Percentiles rank a stretch among this genome's conserved stretches.
phyloP scores from a whole-genome alignment of 768 basidiomycete species.

The Russula sp. region DNA sequence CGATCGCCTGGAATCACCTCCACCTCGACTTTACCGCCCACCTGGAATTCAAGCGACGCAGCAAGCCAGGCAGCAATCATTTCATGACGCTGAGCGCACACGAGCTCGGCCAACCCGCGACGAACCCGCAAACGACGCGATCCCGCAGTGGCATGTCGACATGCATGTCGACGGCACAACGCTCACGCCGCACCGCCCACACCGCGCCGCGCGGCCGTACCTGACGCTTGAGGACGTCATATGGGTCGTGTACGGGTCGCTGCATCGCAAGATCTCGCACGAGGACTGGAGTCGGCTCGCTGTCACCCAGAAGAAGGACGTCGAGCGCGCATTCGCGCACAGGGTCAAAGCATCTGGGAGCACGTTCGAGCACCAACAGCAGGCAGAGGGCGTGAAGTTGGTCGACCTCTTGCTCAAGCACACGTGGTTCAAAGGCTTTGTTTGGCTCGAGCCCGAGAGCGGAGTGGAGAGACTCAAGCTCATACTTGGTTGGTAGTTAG shows the following conservation, averaged over 20 bases:
- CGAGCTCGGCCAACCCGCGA: constrained; percentile 24
- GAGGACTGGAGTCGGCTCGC: constrained; percentile 22
- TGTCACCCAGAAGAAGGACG: constrained; percentile 18
- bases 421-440: constrained; percentile 21
- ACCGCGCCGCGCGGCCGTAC: constrained; percentile 15
- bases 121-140: constrained; percentile 20
- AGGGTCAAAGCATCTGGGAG: constrained; percentile 20
- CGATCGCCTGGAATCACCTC: constrained; percentile 7
- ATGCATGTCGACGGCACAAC: constrained; percentile 18
- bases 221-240: constrained; percentile 23
- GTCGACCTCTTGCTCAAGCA: constrained; percentile 22
- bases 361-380: constrained; percentile 8
- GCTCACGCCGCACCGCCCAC: constrained; percentile 16
- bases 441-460: constrained; percentile 19
- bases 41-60: constrained; percentile 10
- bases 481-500: background rate
- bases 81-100: constrained; percentile 4
- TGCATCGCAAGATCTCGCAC: constrained; percentile 25
- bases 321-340: constrained; percentile 23
- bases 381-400: constrained; percentile 23
- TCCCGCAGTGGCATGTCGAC: constrained; percentile 23
- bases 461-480: constrained; percentile 22
- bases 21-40: constrained; percentile 15
- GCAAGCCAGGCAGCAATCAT: background rate
- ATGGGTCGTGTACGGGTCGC: constrained; percentile 10